phyloP scores from a whole-genome alignment of 805 yeast genomes.

The Metschnikowia chrysomelidarum region DNA sequence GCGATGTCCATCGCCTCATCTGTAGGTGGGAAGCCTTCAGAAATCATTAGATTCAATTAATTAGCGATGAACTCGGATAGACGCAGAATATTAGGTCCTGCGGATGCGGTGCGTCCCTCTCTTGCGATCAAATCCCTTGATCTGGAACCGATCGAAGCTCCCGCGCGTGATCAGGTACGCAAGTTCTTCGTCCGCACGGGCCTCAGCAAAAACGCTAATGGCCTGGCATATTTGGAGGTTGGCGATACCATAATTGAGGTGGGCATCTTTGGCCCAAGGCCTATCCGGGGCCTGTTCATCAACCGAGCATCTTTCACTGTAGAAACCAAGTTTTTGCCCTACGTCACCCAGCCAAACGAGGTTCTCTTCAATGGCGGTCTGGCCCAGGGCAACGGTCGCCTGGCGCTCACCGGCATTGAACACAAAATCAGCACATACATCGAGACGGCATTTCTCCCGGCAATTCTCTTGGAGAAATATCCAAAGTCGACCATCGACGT shows the following conservation, averaged over 20 bases:
- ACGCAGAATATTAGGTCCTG: conserved; percentile 84
- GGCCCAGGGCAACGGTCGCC: conserved; percentile 27
- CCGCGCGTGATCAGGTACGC: conserved; percentile 8
- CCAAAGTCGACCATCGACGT: conserved; percentile 90
- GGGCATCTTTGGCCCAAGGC: conserved; percentile 86
- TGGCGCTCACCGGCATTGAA: conserved; percentile 39
- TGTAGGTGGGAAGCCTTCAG: too few relatives aligned
- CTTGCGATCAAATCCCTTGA: conserved; percentile 5
- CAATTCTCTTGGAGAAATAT: conserved; percentile 64
- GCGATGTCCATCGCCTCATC: too few relatives aligned
- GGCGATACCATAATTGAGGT: conserved; percentile 62
- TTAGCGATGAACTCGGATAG: conserved; percentile 55
- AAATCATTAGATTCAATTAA: not conserved
- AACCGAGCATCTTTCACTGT: conserved; percentile 67
- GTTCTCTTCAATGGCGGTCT: conserved; percentile 25
- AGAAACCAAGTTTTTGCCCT: conserved; percentile 52
- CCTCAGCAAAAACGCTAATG: conserved; percentile 67
- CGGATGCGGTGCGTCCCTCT: conserved; percentile 48
- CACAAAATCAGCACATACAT: conserved; percentile 52
- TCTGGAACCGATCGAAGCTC: conserved; percentile 15
- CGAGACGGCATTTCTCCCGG: conserved; percentile 49
- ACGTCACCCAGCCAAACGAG: conserved; percentile 41
- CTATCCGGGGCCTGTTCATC: conserved; percentile 70
- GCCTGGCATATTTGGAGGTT: conserved; percentile 77
- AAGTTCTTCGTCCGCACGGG: conserved; percentile 61